These are phyloP conservation scores for Penicillium sclerotiorum DNA, from an alignment of 2,329 filamentous ascomycete genomes.

Conservation along the genomic window DNA sequence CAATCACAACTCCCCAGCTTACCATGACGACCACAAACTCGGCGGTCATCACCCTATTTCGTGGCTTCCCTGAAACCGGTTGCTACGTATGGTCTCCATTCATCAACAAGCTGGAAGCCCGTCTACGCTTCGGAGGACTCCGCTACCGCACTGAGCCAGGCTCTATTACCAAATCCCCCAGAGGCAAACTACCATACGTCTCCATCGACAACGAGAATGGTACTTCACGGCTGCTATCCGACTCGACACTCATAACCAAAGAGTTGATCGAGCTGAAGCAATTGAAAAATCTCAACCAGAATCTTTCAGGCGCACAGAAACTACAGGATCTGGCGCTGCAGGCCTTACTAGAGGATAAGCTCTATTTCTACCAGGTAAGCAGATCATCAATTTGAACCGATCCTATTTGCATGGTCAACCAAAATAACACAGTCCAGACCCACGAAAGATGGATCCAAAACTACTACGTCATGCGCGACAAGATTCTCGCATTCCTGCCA, in stretches of 20 bases:
- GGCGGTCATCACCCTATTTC: conserved; percentile 48
- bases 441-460: conserved; percentile 63
- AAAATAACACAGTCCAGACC: conserved; percentile 28
- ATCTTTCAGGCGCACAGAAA: conserved; percentile 42
- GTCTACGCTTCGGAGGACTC: conserved; percentile 57
- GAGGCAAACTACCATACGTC: conserved; percentile 65
- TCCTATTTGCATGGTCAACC: too few species aligned
- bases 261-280: conserved; percentile 46
- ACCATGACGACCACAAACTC: not conserved
- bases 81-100: conserved; percentile 63
- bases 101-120: conserved; percentile 64
- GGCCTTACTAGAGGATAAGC: conserved; percentile 62
- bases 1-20: not conserved
- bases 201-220: conserved; percentile 29
- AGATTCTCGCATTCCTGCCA: conserved; percentile 53
- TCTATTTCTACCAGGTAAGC: conserved; percentile 59
- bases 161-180: conserved; percentile 51
- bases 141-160: conserved; percentile 52
- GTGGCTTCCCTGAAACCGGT: conserved; percentile 49
- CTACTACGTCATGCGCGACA: conserved; percentile 60
- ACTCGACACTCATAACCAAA: conserved; percentile 60
- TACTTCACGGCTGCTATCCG: conserved; percentile 41
- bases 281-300: conserved; percentile 54
- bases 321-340: conserved; percentile 57
- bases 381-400: too few species aligned